Evolutionary conservation across 768 basidiomycete species (phyloP).

Genomic region (Mycena venus): DNA sequence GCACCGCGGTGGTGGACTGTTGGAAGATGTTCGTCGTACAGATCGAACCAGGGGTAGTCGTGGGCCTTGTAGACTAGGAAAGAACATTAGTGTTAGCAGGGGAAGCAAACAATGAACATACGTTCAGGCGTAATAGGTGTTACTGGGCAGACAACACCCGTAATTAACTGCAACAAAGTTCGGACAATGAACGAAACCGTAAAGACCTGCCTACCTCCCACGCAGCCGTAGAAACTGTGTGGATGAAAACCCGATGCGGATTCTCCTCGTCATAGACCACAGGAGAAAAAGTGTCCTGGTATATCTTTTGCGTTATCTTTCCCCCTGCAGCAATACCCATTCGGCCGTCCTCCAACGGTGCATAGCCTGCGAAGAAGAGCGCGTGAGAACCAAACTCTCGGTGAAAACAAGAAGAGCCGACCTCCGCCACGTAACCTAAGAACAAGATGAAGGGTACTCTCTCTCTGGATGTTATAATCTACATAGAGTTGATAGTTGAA

Average conservation of each 20-base stretch:
- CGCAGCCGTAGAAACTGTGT: background rate
- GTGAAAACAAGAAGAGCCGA: background rate
- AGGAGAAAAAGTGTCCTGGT: background rate
- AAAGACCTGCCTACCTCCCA: background rate
- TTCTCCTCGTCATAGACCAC: background rate
- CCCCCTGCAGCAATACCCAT: constrained; percentile 8
- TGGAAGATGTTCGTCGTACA: background rate
- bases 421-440: background rate
- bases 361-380: background rate
- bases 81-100: background rate
- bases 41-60: background rate
- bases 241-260: background rate
- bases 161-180: background rate
- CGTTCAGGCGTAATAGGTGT: background rate
- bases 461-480: background rate
- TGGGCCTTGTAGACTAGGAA: background rate
- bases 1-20: background rate
- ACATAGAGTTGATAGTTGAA: background rate
- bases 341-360: background rate
- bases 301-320: constrained; percentile 2
- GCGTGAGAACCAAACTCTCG: background rate
- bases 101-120: background rate
- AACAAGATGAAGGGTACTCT: background rate
- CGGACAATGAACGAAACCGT: background rate
- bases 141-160: constrained; percentile 1